A percentile compares a stretch with the other conserved stretches of the same genome.
Conservation (phyloP, 176 grass and related monocot genomes). For the Carex littledalei region DNA sequence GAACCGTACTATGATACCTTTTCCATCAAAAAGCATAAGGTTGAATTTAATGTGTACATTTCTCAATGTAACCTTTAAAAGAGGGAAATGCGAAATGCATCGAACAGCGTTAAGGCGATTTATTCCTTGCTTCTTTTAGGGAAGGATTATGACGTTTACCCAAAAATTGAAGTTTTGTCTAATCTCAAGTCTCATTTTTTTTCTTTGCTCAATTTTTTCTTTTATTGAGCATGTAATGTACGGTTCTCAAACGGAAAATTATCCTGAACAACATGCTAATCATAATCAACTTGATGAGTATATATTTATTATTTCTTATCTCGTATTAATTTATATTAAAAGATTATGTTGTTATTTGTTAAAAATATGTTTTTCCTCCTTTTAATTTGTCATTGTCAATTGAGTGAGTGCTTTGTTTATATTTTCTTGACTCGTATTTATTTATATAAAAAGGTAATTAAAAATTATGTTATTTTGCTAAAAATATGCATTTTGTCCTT, state of each 20-base stretch:
- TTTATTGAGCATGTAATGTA: background rate
- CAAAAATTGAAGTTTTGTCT: background rate
- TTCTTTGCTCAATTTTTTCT: background rate
- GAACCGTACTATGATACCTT: conserved; percentile 11
- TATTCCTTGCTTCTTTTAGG: background rate
- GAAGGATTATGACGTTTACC: background rate
- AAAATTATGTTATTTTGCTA: too few species aligned
- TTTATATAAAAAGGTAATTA: too few species aligned
- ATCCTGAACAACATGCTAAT: background rate
- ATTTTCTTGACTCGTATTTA: too few species aligned
- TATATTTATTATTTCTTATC: background rate
- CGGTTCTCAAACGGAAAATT: background rate
- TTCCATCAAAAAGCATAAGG: background rate
- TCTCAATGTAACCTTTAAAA: background rate
- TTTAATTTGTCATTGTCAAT: too few species aligned
- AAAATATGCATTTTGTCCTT: too few species aligned
- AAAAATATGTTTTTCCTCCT: background rate
- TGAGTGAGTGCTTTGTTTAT: too few species aligned
- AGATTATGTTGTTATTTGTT: too few species aligned
- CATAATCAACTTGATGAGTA: background rate
- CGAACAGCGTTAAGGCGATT: background rate
- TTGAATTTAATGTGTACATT: conserved; percentile 17
- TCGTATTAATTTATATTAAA: background rate
- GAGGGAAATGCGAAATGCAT: background rate
- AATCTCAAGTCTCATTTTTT: too few species aligned